These are phyloP conservation scores for Isoetes engelmannii DNA, from an alignment of 83 land plant genomes.

Conservation along the genomic window DNA sequence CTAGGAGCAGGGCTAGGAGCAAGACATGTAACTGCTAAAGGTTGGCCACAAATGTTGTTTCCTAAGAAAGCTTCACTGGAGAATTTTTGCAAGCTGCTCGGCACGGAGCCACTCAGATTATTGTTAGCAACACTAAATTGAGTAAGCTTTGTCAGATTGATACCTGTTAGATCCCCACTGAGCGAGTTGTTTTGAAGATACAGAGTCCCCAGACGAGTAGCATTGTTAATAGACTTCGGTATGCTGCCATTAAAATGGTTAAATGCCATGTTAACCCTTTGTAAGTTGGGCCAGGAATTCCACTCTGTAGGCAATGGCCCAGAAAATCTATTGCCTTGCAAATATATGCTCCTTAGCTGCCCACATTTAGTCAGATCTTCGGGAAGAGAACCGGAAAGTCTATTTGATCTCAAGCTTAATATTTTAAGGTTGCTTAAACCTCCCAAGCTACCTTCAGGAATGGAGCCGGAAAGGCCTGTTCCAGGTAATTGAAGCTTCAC, in stretches of 20 bases:
- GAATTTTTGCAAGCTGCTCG: not conserved
- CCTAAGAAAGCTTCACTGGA: conserved; percentile 4
- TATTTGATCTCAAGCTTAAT: conserved; percentile 53
- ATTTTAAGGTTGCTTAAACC: conserved; percentile 45
- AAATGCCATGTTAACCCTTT: conserved; percentile 41
- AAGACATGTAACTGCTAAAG: not conserved
- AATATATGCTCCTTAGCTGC: conserved; percentile 43
- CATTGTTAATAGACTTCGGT: conserved; percentile 29
- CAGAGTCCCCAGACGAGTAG: conserved; percentile 35
- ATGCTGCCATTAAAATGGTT: conserved; percentile 57
- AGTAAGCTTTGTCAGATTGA: conserved; percentile 25
- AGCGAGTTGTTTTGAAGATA: conserved; percentile 42
- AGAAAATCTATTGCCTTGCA: conserved; percentile 49
- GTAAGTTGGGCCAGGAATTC: conserved; percentile 25
- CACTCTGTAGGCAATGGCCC: conserved; percentile 40
- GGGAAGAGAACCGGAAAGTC: conserved; percentile 44
- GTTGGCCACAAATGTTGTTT: conserved; percentile 18
- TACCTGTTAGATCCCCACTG: conserved; percentile 40
- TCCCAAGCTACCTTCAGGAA: conserved; percentile 42
- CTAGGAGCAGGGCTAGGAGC: not conserved
- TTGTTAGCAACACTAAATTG: conserved; percentile 67
- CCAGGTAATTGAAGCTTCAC: conserved; percentile 49
- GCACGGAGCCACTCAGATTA: conserved; percentile 46
- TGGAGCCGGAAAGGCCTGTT: conserved; percentile 39
- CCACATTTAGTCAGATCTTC: conserved; percentile 37